A percentile compares a stretch with the other conserved stretches of the same genome.
phyloP scores from a whole-genome alignment of 306 rosid species.

The Albizia julibrissin region DNA sequence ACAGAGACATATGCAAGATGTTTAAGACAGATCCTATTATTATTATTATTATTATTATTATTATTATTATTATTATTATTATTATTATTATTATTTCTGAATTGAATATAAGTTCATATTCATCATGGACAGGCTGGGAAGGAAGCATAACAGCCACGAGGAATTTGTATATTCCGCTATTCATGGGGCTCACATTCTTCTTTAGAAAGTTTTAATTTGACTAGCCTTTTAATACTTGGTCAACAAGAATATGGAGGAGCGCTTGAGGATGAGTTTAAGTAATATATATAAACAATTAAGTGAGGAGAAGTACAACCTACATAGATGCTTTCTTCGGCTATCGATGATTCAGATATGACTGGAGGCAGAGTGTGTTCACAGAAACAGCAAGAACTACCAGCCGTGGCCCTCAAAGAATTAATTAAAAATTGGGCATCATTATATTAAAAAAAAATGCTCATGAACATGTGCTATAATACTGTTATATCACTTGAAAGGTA shows the following conservation, averaged over 20 bases:
- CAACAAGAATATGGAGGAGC: conserved; percentile 30
- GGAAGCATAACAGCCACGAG: neutral
- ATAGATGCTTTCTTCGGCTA: conserved; percentile 19
- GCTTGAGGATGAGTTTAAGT: conserved; percentile 8
- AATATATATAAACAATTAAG: neutral
- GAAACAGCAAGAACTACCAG: conserved; percentile 6
- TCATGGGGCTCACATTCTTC: conserved; percentile 48
- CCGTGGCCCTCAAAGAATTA: conserved; percentile 1
- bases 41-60: neutral
- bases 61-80: neutral
- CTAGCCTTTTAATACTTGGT: conserved; percentile 22
- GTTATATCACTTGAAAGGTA: neutral
- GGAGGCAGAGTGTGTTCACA: conserved; percentile 13
- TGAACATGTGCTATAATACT: neutral
- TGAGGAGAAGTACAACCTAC: conserved; percentile 22
- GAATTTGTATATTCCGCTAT: conserved; percentile 40
- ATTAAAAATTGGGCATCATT: neutral
- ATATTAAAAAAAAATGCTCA: neutral
- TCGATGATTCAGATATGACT: neutral
- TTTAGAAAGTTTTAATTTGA: conserved; percentile 9
- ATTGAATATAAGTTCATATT: neutral
- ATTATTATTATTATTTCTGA: neutral
- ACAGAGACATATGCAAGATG: conserved; percentile 18
- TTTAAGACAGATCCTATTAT: neutral
- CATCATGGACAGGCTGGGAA: conserved; percentile 53